These are phyloP conservation scores for Colletotrichum tamarilloi DNA, from an alignment of 2,329 filamentous ascomycete species.

Conservation along the genomic window DNA sequence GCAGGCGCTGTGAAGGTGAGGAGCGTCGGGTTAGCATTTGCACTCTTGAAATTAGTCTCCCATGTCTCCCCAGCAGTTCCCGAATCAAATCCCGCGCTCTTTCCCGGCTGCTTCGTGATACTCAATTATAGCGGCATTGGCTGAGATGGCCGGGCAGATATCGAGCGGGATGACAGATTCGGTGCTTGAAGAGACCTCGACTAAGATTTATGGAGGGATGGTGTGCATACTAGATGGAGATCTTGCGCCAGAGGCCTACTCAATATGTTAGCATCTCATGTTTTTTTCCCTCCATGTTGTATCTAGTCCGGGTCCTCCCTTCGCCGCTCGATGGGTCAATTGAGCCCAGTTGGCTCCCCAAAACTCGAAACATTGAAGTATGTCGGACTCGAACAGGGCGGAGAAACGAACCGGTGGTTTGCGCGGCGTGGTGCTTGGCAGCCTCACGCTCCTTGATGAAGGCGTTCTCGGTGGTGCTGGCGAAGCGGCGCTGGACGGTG, in stretches of 20 bases:
- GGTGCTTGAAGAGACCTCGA: not conserved
- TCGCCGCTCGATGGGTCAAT: not conserved
- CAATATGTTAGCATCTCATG: conserved; percentile 15
- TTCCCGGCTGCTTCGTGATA: not conserved
- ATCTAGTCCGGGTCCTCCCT: not conserved
- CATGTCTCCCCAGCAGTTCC: not conserved
- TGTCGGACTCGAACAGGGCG: not conserved
- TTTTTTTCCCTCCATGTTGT: not conserved
- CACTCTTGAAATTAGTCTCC: not conserved
- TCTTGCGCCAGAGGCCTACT: conserved; percentile 92
- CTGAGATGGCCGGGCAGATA: too few species aligned
- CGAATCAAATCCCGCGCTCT: not conserved
- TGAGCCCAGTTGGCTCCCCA: conserved; percentile 17
- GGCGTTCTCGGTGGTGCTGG: conserved; percentile 82
- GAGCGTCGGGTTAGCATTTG: conserved; percentile 6
- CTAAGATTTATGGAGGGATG: conserved; percentile 13
- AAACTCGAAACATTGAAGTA: not conserved
- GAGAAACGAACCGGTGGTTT: conserved; percentile 81
- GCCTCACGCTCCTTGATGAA: conserved; percentile 93
- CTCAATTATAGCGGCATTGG: not conserved
- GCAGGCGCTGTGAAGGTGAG: conserved; percentile 70
- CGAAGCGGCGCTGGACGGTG: conserved; percentile 76
- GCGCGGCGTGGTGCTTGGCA: conserved; percentile 89
- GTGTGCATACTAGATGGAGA: conserved; percentile 88
- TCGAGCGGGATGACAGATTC: conserved; percentile 39